Evolutionary conservation across 352 stramenopile species (phyloP), one percentile per base, ranked within the genome.

Genomic region (Aphanomyces cochlioides): DNA sequence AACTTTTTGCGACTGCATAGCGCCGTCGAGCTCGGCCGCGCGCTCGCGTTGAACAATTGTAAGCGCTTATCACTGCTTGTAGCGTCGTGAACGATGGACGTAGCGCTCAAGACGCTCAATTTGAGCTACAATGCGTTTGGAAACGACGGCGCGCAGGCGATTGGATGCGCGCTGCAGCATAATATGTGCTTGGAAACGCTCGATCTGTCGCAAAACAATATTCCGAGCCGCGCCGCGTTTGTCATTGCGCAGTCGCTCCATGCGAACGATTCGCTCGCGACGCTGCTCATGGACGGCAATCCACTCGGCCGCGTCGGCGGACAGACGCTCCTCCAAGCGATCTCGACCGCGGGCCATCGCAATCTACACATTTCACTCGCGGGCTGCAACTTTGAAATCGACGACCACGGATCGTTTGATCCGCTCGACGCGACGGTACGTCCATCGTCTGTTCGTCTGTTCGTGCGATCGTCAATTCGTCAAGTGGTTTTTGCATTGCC

Each of bases 1-100:
- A 96, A 96, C 59, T 91, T 86, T 71, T 67, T 96, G 21, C 86
- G 88, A 0, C 82, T 93, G 50, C 79, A 77, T 12, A 82, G 84
- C 21, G 84, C 82, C 37, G 64, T 92, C 28, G 81, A 90, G 45
- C 75, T 92, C 7, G 84, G 84, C 2, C 68, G 69, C 3, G 79
- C 82, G 36, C 66, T 92, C 21, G 82, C 81, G 3, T 87, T 81
- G 69, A 92, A 92, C 67, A 85, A 72, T 7, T 80, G 82, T 67
- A 56, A 13, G 13, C 59, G 7, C 13, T 13, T 7, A 5, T 3
- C 12, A 3, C 4, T n/a, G 10, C n/a, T 34, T 38, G 1, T 34
- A 8, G 3, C 12, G 28, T 0, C 12, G 1, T 56, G 21, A 56
- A 21, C n/a, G 43, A 34, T 17, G 6, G 4, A 5, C 21, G 4